Evolutionary conservation across 176 grass and related monocot genomes (phyloP), one percentile per base, ranked within the genome.

Genomic region (Raddia distichophylla): DNA sequence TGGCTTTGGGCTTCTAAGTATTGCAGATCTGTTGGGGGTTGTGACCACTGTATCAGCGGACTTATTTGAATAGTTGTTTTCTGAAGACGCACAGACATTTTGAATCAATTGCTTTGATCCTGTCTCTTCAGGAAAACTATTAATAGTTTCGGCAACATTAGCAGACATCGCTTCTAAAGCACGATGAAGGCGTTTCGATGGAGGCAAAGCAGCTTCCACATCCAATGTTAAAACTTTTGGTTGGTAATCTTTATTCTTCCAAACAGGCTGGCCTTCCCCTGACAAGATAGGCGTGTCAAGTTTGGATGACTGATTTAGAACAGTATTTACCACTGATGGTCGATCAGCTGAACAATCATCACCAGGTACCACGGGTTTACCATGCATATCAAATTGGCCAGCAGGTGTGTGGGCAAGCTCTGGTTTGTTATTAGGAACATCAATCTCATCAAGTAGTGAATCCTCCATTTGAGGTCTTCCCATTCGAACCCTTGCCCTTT

Each of bases 101-200:
- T 74, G 19, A 52, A 70, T 77, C 73, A 78, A 80, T 22, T 88
- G 69, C 33, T 64, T 84, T 11, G 57, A 63, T 44, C 71, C 75
- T 73, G 59, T 76, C 33, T 49, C 84, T 82, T 91, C 80, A 75
- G 82, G 64, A 44, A 64, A 54, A 82, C 80, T 81, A 76, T 49
- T 76, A 63, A n/a, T 82, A 81, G 84, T 82, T 90, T 93, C 90
- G 20, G 81, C 91, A 79, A 89, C 88, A 90, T 98, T 93, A 75
- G 96, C 96, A 60, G 87, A 98, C 96, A 98, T 98, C 52, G 96
- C 96, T 87, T 98, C 93, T 79, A 98, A 87, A 27, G 96, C 96
- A 72, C 93, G 90, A 75, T 98, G 96, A 71, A 98, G 88, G n/a
- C 96, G 92, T 93, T 98, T 98, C 59, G 96, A 98, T 82, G 96